These are phyloP conservation scores for Phytophthora meadii DNA, from an alignment of 352 stramenopile genomes.

Conservation along the genomic window DNA sequence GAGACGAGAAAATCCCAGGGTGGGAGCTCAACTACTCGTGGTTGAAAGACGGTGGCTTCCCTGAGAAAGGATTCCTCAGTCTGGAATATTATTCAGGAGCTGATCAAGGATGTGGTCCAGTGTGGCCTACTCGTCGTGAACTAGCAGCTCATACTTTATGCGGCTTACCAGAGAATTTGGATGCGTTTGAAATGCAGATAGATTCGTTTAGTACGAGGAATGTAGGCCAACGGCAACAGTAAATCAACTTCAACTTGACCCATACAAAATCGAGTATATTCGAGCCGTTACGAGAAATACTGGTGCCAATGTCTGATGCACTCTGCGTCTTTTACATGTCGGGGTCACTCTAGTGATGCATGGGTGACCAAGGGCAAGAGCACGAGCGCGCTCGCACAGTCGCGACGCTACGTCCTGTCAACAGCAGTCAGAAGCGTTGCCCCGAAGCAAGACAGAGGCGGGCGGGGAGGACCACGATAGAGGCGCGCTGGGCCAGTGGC, in stretches of 20 bases:
- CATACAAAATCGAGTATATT: slow-evolving; percentile 16
- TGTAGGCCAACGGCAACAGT: slow-evolving; percentile 22
- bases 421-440: slow-evolving; percentile 41
- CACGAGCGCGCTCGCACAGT: slow-evolving; percentile 22
- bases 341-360: slow-evolving; percentile 17
- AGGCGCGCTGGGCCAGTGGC: neutral
- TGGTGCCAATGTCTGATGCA: too few species aligned
- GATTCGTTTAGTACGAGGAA: slow-evolving; percentile 62
- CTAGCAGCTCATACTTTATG: slow-evolving; percentile 59
- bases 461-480: slow-evolving; percentile 28
- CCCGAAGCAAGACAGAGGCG: slow-evolving; percentile 23
- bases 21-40: slow-evolving; percentile 86
- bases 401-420: slow-evolving; percentile 41
- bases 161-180: slow-evolving; percentile 56
- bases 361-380: slow-evolving; percentile 24
- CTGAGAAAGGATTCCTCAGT: slow-evolving; percentile 77
- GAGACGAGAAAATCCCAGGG: slow-evolving; percentile 77
- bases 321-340: slow-evolving; percentile 28
- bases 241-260: slow-evolving; percentile 7
- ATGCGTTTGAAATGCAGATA: slow-evolving; percentile 59
- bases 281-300: neutral
- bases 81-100: slow-evolving; percentile 84
- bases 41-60: slow-evolving; percentile 81
- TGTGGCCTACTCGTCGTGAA: slow-evolving; percentile 72
- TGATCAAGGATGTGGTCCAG: slow-evolving; percentile 72